phyloP scores from a whole-genome alignment of 768 basidiomycete genomes.

The Rhodotorula graminis region DNA sequence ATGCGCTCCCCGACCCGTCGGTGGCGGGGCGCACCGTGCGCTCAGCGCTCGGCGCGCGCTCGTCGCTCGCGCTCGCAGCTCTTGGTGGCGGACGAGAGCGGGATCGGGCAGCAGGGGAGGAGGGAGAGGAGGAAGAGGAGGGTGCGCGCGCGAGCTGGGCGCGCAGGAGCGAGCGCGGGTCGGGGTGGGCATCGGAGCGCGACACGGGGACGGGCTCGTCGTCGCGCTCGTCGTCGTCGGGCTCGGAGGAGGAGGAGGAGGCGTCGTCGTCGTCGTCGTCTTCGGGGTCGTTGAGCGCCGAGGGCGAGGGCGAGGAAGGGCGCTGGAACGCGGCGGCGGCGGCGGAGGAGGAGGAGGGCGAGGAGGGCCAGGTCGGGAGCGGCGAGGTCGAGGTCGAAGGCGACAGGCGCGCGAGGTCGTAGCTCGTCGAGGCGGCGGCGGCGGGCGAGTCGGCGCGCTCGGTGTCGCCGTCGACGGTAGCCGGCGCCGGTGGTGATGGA shows the following conservation, averaged over 20 bases:
- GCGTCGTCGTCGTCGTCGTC: not conserved
- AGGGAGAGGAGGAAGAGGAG: no score
- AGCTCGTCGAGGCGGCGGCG: not conserved
- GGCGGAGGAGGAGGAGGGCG: not conserved
- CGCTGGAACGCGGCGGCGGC: not conserved
- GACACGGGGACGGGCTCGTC: not conserved
- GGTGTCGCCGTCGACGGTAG: not conserved
- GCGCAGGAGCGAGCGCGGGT: conserved; percentile 32
- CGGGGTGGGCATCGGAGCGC: conserved; percentile 12
- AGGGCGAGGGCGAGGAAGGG: not conserved
- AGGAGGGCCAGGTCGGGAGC: not conserved
- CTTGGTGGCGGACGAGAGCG: no score
- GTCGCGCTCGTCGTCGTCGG: conserved; percentile 20
- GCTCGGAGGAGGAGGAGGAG: no score
- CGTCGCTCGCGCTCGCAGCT: no score
- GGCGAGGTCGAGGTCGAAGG: not conserved
- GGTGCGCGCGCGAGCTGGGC: conserved; percentile 21
- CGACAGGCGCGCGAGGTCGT: not conserved
- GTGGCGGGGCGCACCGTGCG: no score
- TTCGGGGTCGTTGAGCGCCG: not conserved
- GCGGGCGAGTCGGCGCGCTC: no score
- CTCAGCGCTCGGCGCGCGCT: no score
- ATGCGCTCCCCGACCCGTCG: no score
- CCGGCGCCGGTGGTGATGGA: not conserved
- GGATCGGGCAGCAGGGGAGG: no score